Percentiles rank a stretch among this genome's conserved stretches.
Evolutionary conservation across 1,139 yeast species (phyloP).

Genomic region (Wickerhamiella infanticola): DNA sequence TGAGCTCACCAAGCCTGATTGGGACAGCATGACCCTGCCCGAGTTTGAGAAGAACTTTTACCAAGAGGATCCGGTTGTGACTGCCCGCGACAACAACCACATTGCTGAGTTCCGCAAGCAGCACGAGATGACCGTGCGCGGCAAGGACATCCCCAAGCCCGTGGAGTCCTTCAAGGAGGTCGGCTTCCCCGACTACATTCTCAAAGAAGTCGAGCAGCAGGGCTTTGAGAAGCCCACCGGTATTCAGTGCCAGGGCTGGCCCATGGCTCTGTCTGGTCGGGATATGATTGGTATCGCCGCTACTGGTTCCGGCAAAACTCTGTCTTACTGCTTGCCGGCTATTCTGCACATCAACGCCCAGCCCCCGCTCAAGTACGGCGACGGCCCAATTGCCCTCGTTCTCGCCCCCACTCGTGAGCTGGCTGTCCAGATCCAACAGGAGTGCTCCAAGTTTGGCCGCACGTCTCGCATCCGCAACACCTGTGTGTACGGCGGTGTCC

Average conservation of each 20-base stretch:
- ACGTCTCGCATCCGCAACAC: slow-evolving; percentile 91
- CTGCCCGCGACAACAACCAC: slow-evolving; percentile 59
- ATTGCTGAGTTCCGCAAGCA: slow-evolving; percentile 60
- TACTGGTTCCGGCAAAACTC: slow-evolving; percentile 97
- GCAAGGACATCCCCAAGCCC: slow-evolving; percentile 86
- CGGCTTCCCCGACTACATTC: slow-evolving; percentile 89
- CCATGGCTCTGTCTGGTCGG: slow-evolving; percentile 97
- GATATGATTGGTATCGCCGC: slow-evolving; percentile 98
- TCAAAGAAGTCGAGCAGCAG: slow-evolving; percentile 74
- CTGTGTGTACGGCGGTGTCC: slow-evolving; percentile 98
- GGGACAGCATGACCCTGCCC: slow-evolving; percentile 30
- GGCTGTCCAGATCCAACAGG: slow-evolving; percentile 93
- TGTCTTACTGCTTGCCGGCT: slow-evolving; percentile 90
- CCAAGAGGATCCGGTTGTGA: slow-evolving; percentile 65
- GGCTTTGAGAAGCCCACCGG: slow-evolving; percentile 93
- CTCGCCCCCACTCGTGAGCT: slow-evolving; percentile 98
- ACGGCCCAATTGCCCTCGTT: slow-evolving; percentile 92
- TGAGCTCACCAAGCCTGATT: slow-evolving; percentile 19
- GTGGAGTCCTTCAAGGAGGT: slow-evolving; percentile 87
- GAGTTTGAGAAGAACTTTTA: slow-evolving; percentile 92
- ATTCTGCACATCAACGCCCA: slow-evolving; percentile 97
- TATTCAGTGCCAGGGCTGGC: slow-evolving; percentile 99
- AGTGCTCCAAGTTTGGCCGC: slow-evolving; percentile 86
- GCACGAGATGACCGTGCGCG: slow-evolving; percentile 72
- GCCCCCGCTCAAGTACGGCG: slow-evolving; percentile 82